These are phyloP conservation scores for Phytophthora hibernalis DNA, from an alignment of 352 stramenopile species.

Conservation along the genomic window DNA sequence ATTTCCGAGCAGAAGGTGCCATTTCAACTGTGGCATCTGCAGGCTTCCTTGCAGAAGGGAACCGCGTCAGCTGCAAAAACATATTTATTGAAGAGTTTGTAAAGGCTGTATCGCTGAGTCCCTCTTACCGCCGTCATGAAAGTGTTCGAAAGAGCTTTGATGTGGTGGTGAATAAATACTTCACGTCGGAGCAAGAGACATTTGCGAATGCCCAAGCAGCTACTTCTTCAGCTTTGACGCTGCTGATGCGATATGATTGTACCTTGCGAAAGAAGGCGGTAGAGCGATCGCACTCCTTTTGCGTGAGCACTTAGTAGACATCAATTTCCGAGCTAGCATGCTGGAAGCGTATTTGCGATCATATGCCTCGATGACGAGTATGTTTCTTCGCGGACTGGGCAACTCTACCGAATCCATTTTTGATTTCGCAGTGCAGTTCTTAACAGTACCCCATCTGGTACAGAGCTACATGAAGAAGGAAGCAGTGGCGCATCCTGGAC, in stretches of 20 bases:
- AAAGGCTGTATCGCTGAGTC: conserved; percentile 64
- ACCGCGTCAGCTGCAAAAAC: conserved; percentile 57
- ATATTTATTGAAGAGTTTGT: conserved; percentile 83
- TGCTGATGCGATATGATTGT: conserved; percentile 79
- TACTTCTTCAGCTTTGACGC: conserved; percentile 46
- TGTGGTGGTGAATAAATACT: conserved; percentile 57
- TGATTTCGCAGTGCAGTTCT: conserved; percentile 88
- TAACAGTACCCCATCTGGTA: conserved; percentile 84
- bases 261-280: conserved; percentile 63
- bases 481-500: conserved; percentile 50
- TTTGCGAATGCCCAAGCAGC: not conserved
- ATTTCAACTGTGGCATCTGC: conserved; percentile 20
- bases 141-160: conserved; percentile 73
- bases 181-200: conserved; percentile 24
- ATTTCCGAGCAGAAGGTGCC: conserved; percentile 36
- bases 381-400: conserved; percentile 81
- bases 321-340: conserved; percentile 76
- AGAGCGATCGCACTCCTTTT: conserved; percentile 64
- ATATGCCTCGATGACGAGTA: conserved; percentile 77
- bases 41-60: conserved; percentile 41
- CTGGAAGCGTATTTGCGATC: conserved; percentile 75
- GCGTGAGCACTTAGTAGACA: conserved; percentile 81
- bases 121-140: conserved; percentile 57
- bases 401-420: conserved; percentile 90
- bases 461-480: conserved; percentile 79